Conservation (phyloP, 2,329 filamentous ascomycete genomes). For the Colletotrichum cereale region DNA sequence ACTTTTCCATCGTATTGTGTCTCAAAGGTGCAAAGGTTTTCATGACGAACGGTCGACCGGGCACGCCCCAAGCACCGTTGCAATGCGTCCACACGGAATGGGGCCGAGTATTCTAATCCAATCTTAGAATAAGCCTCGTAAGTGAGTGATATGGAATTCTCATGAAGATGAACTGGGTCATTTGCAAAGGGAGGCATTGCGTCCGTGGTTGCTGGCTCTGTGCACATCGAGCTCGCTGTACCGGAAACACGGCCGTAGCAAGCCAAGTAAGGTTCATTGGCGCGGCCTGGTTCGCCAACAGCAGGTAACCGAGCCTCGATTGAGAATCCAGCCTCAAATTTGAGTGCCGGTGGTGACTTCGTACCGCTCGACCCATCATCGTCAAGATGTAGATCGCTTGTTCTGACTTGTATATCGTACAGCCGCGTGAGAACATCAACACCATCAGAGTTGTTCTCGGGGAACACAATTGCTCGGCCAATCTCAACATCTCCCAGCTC, state of each 20-base stretch:
- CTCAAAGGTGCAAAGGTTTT: constrained; percentile 45
- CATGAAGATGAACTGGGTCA: not conserved
- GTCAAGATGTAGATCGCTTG: not conserved
- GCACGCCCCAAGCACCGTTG: constrained; percentile 10
- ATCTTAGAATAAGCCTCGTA: not conserved
- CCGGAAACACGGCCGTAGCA: constrained; percentile 2
- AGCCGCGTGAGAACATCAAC: not conserved
- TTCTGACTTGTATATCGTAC: not conserved
- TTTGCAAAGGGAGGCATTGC: constrained; percentile 8
- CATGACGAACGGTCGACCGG: not conserved
- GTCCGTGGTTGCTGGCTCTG: not conserved
- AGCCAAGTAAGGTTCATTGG: not conserved
- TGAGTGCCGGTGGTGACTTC: too few relatives aligned
- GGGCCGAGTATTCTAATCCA: constrained; percentile 1
- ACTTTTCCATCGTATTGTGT: constrained; percentile 22
- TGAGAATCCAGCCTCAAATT: not conserved
- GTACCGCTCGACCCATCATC: not conserved
- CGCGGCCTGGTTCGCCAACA: constrained; percentile 5
- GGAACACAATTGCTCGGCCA: constrained; percentile 15
- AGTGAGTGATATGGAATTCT: not conserved
- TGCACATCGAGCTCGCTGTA: not conserved
- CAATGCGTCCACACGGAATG: constrained; percentile 7
- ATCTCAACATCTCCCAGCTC: constrained; percentile 15
- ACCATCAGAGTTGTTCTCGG: not conserved
- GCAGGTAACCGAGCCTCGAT: not conserved